These are phyloP conservation scores for Aspergillus pseudonomiae DNA, from an alignment of 2,329 filamentous ascomycete species.

Conservation along the genomic window DNA sequence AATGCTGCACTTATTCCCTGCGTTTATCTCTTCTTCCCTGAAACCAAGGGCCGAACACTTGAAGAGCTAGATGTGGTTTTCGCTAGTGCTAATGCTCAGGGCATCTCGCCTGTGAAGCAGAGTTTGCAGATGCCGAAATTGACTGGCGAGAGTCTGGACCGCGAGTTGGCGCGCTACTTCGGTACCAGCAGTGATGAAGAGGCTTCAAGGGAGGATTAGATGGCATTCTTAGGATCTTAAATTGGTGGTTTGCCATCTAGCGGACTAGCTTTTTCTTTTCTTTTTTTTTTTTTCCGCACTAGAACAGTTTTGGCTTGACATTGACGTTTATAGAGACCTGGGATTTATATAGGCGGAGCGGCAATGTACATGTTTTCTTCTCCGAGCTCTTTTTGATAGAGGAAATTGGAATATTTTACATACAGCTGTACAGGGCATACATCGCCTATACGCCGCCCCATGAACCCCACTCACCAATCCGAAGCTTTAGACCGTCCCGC, in stretches of 20 bases:
- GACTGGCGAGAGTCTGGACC: background rate
- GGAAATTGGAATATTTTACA: background rate
- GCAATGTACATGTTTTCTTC: background rate
- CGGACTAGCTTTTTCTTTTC: background rate
- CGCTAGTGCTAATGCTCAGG: constrained; percentile 9
- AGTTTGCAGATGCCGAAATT: constrained; percentile 8
- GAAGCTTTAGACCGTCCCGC: background rate
- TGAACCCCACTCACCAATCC: background rate
- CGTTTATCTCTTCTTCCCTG: constrained; percentile 63
- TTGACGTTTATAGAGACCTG: background rate
- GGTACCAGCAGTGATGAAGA: background rate
- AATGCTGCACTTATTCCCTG: constrained; percentile 58
- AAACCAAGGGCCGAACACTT: constrained; percentile 60
- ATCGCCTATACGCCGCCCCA: background rate
- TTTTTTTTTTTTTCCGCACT: background rate
- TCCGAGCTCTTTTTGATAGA: background rate
- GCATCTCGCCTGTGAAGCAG: constrained; percentile 9
- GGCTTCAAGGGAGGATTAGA: background rate
- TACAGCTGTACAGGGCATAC: background rate
- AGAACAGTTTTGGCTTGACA: background rate
- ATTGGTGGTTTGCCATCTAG: background rate
- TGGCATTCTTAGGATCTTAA: background rate
- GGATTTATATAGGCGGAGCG: too few relatives aligned
- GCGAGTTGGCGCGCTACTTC: constrained; percentile 5
- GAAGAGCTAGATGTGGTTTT: constrained; percentile 63